Evolutionary conservation across 2,329 filamentous ascomycete genomes (phyloP).

Genomic region (Neospermospora avenae): DNA sequence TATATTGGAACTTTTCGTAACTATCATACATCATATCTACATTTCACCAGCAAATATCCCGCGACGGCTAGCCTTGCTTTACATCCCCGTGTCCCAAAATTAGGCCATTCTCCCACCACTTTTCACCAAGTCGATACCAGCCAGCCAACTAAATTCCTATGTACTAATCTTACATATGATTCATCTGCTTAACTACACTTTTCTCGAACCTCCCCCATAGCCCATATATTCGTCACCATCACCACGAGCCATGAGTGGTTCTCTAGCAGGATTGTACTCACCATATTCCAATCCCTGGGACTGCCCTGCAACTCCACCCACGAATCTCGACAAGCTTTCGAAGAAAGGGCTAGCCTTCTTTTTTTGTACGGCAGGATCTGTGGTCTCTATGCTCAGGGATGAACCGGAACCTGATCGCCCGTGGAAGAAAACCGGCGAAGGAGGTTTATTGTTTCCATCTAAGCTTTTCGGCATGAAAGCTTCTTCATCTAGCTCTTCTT

Average conservation of each 20-base stretch:
- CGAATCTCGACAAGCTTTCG: constrained; percentile 10
- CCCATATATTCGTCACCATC: constrained; percentile 12
- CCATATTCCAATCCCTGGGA: constrained; percentile 15
- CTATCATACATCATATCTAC: constrained; percentile 4
- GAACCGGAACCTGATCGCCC: not conserved
- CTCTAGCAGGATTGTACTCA: constrained; percentile 21
- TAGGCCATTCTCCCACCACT: constrained; percentile 14
- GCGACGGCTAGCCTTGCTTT: constrained; percentile 18
- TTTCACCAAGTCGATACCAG: not conserved
- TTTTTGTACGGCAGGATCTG: not conserved
- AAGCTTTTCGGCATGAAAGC: constrained; percentile 14
- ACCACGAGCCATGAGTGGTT: not conserved
- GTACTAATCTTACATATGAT: not conserved
- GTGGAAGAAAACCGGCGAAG: constrained; percentile 17
- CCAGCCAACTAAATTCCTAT: too few relatives aligned
- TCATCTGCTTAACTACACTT: not conserved
- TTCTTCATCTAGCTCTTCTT: constrained; percentile 8
- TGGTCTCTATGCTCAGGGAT: constrained; percentile 1
- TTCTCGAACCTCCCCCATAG: not conserved
- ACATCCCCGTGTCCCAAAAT: constrained; percentile 26
- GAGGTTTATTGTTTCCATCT: constrained; percentile 18
- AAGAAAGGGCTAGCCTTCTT: constrained; percentile 16
- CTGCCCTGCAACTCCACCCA: constrained; percentile 12
- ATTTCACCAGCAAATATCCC: constrained; percentile 26
- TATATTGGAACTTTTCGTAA: not conserved